Evolutionary conservation across 192 early-diverging fungal genomes (phyloP).

Genomic region (Coemansia sp.): DNA sequence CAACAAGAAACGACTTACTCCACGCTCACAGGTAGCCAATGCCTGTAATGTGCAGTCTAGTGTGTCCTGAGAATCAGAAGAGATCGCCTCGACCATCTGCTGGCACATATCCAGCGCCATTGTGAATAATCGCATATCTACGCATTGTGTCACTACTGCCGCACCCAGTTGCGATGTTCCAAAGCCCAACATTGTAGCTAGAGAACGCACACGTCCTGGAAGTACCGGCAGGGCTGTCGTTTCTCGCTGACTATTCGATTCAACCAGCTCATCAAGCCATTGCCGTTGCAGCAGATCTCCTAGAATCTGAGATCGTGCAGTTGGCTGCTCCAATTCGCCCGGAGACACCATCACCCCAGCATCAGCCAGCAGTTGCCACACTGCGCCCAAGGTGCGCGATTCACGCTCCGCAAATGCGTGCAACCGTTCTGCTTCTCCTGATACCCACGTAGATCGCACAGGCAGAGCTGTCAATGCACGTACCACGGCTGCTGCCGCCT

Average conservation of each 20-base stretch:
- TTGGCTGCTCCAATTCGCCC: constrained; percentile 32
- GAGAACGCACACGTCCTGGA: constrained; percentile 19
- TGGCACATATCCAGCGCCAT: constrained; percentile 41
- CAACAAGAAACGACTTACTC: constrained; percentile 10
- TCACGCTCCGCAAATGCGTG: constrained; percentile 17
- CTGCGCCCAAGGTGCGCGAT: constrained; percentile 15
- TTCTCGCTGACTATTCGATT: neutral
- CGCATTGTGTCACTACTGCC: constrained; percentile 13
- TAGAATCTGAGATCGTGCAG: constrained; percentile 29
- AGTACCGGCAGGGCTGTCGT: constrained; percentile 18
- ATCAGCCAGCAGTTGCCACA: constrained; percentile 46
- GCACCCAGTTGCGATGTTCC: constrained; percentile 17
- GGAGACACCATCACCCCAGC: constrained; percentile 49
- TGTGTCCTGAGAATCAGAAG: neutral
- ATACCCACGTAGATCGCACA: neutral
- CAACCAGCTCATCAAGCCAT: constrained; percentile 20
- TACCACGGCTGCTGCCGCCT: constrained; percentile 14
- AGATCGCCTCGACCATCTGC: constrained; percentile 17
- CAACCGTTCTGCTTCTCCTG: constrained; percentile 15
- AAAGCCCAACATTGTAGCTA: constrained; percentile 38
- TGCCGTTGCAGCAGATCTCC: constrained; percentile 35
- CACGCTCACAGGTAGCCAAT: constrained; percentile 27
- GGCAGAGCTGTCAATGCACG: constrained; percentile 22
- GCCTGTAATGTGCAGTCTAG: constrained; percentile 12
- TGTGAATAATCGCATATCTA: constrained; percentile 8